These are phyloP conservation scores for Penicillium glabrum DNA, from an alignment of 2,329 filamentous ascomycete species.

Conservation along the genomic window DNA sequence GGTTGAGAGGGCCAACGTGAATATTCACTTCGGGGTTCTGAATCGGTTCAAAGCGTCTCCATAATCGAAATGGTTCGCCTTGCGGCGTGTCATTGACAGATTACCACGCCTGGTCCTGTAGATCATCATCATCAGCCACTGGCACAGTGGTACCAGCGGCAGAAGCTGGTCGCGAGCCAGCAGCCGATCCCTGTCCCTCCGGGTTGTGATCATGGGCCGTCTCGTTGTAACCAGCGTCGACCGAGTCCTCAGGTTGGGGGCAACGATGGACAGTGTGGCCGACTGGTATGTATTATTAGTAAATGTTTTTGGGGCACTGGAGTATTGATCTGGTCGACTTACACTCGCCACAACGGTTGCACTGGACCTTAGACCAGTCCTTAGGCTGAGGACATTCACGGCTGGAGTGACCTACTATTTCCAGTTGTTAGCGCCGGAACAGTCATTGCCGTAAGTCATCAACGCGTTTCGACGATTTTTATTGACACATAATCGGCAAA, in stretches of 20 bases:
- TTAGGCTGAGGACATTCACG: slow-evolving; percentile 46
- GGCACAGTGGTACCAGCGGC: neutral
- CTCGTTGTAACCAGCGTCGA: neutral
- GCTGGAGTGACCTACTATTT: slow-evolving; percentile 41
- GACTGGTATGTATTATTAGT: slow-evolving; percentile 31
- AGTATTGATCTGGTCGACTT: slow-evolving; percentile 13
- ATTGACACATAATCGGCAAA: neutral
- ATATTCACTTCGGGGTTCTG: neutral
- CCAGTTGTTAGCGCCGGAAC: neutral
- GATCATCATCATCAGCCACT: neutral
- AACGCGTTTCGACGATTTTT: neutral
- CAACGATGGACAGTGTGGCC: slow-evolving; percentile 46
- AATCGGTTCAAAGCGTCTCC: neutral
- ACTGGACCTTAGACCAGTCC: slow-evolving; percentile 46
- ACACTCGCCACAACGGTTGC: slow-evolving; percentile 48
- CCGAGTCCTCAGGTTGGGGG: slow-evolving; percentile 23
- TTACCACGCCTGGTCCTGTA: neutral
- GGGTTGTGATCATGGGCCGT: neutral
- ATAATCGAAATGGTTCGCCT: neutral
- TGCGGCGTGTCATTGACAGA: neutral
- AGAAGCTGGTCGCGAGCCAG: neutral
- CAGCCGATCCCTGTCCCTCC: neutral
- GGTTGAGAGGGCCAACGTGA: neutral
- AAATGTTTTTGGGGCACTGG: neutral
- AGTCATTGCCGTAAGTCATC: neutral